These are phyloP conservation scores for Colletotrichum gloeosporioides DNA, from an alignment of 2,329 filamentous ascomycete species.

Conservation along the genomic window DNA sequence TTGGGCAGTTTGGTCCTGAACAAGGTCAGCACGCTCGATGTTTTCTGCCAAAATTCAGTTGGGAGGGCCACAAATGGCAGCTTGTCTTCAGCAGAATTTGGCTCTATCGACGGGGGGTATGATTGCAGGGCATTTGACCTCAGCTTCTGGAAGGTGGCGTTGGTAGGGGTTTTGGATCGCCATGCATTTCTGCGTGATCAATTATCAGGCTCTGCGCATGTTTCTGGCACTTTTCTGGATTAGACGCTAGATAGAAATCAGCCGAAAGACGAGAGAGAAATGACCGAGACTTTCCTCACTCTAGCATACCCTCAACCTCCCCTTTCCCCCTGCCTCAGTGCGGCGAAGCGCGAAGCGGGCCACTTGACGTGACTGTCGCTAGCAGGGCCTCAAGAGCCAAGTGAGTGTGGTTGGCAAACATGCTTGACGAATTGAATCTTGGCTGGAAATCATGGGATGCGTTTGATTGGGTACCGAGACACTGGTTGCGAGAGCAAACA, in stretches of 20 bases:
- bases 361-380: neutral
- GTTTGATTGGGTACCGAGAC: slow-evolving; percentile 10
- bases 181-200: neutral
- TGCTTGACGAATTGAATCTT: neutral
- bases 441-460: neutral
- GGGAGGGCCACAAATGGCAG: neutral
- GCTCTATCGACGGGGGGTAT: neutral
- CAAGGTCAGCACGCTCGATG: neutral
- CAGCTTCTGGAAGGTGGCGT: neutral
- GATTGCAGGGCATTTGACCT: neutral
- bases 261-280: neutral
- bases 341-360: neutral
- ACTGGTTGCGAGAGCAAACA: slow-evolving; percentile 12
- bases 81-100: neutral
- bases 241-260: neutral
- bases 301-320: neutral
- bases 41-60: neutral
- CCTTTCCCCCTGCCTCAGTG: neutral
- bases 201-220: neutral
- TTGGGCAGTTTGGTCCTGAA: neutral
- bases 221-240: neutral
- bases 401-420: neutral
- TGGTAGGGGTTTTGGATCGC: neutral
- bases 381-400: neutral
- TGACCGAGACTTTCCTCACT: neutral